These are phyloP conservation scores for Saccharomycopsis synnaedendra DNA, from an alignment of 805 yeast species.

Conservation along the genomic window DNA sequence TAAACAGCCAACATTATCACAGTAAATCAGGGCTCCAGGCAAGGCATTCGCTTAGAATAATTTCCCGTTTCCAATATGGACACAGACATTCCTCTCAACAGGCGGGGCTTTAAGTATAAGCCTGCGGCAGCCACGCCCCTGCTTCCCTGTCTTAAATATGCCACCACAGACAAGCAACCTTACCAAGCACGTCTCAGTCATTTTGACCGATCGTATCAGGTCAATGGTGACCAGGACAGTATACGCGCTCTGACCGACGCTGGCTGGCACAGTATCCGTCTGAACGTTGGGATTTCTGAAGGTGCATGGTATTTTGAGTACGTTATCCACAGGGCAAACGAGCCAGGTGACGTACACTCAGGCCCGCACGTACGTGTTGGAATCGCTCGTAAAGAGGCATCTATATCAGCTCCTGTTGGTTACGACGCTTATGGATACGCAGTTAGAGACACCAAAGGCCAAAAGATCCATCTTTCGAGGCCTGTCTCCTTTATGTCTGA, in stretches of 20 bases:
- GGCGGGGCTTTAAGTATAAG: conserved; percentile 69
- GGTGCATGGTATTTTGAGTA: conserved; percentile 79
- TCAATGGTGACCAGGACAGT: conserved; percentile 29
- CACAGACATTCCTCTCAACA: conserved; percentile 43
- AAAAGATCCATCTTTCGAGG: conserved; percentile 64
- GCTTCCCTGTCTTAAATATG: conserved; percentile 46
- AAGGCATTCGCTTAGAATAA: conserved; percentile 36
- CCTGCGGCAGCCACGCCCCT: conserved; percentile 65
- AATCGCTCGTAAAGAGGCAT: conserved; percentile 72
- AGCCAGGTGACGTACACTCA: conserved; percentile 20
- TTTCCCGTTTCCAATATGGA: conserved; percentile 32
- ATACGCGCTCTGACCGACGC: conserved; percentile 40
- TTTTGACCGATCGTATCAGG: conserved; percentile 60
- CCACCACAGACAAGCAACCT: conserved; percentile 68
- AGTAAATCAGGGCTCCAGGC: not conserved
- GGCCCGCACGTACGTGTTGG: conserved; percentile 69
- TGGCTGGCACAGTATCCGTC: conserved; percentile 76
- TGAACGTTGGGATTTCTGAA: conserved; percentile 64
- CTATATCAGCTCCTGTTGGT: conserved; percentile 91
- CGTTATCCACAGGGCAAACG: conserved; percentile 35
- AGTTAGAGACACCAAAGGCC: conserved; percentile 66
- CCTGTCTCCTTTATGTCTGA: conserved; percentile 39
- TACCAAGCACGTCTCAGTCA: conserved; percentile 42
- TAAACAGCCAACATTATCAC: not conserved
- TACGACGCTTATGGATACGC: conserved; percentile 93